These are phyloP conservation scores for Wilhelminamyces savonicus DNA, from an alignment of 805 yeast genomes.

Conservation along the genomic window DNA sequence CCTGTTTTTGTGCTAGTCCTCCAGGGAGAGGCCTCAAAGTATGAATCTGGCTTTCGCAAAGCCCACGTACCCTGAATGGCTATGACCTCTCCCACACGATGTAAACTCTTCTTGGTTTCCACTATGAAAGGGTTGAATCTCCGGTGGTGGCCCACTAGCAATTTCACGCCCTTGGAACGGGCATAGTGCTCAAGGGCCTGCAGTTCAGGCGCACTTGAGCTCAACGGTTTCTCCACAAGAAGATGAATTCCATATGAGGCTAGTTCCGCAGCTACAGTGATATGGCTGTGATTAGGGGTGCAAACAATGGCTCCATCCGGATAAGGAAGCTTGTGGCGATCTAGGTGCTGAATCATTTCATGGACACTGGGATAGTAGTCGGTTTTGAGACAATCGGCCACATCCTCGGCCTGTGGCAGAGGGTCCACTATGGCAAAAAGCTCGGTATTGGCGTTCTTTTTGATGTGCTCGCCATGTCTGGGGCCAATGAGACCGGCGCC, in stretches of 20 bases:
- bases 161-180: constrained; percentile 14
- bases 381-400: constrained; percentile 21
- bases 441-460: constrained; percentile 15
- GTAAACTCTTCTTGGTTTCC: constrained; percentile 22
- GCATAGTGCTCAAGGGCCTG: constrained; percentile 20
- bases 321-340: constrained; percentile 8
- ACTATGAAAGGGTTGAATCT: constrained; percentile 35
- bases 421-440: constrained; percentile 33
- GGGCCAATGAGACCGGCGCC: constrained; percentile 39
- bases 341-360: constrained; percentile 20
- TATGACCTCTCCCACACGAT: constrained; percentile 22
- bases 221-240: constrained; percentile 33
- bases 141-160: constrained; percentile 35
- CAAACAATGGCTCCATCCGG: constrained; percentile 36
- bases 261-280: constrained; percentile 21
- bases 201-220: constrained; percentile 24
- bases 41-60: constrained; percentile 27
- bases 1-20: constrained; percentile 20
- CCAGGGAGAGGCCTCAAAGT: constrained; percentile 28
- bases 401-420: constrained; percentile 21
- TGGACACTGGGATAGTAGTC: constrained; percentile 17
- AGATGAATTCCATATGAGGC: constrained; percentile 28
- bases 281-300: constrained; percentile 37
- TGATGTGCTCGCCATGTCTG: constrained; percentile 31
- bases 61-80: constrained; percentile 37